These are phyloP conservation scores for Claviceps capensis DNA, from an alignment of 2,329 filamentous ascomycete genomes.

Conservation along the genomic window DNA sequence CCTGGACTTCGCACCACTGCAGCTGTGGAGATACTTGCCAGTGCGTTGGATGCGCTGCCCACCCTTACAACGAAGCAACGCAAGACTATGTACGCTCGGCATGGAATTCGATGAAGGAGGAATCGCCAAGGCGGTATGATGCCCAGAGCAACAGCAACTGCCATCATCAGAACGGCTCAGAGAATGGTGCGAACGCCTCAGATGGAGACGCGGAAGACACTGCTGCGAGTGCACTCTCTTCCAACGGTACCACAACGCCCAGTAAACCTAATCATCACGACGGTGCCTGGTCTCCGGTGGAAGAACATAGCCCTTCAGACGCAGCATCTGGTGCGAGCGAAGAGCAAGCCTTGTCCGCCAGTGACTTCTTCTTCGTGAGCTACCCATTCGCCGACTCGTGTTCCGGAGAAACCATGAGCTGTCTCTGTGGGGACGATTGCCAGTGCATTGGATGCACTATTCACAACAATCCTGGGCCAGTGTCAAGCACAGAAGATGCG, in stretches of 20 bases:
- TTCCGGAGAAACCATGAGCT: constrained; percentile 34
- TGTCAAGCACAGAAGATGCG: neutral
- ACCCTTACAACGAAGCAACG: constrained; percentile 54
- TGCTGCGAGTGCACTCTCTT: constrained; percentile 7
- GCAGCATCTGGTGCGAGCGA: constrained; percentile 30
- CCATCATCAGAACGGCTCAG: constrained; percentile 8
- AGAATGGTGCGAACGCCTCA: constrained; percentile 13
- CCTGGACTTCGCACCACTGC: constrained; percentile 32
- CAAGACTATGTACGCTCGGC: constrained; percentile 37
- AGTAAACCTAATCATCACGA: constrained; percentile 10
- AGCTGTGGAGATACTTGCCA: constrained; percentile 52
- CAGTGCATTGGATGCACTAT: constrained; percentile 44
- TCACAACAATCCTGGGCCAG: constrained; percentile 24
- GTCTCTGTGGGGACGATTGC: constrained; percentile 46
- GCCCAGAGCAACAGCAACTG: constrained; percentile 5
- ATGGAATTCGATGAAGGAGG: constrained; percentile 26
- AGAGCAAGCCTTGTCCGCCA: constrained; percentile 36
- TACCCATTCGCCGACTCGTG: constrained; percentile 36
- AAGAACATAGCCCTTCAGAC: constrained; percentile 33
- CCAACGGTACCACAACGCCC: constrained; percentile 10
- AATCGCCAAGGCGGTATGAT: constrained; percentile 13
- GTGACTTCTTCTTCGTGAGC: constrained; percentile 46
- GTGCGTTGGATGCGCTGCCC: constrained; percentile 53
- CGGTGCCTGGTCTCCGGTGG: constrained; percentile 22
- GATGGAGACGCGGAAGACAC: constrained; percentile 11